A percentile compares a stretch with the other conserved stretches of the same genome.
Evolutionary conservation across 495 filamentous ascomycete species (phyloP).

Genomic region (Xylaria bambusicola): DNA sequence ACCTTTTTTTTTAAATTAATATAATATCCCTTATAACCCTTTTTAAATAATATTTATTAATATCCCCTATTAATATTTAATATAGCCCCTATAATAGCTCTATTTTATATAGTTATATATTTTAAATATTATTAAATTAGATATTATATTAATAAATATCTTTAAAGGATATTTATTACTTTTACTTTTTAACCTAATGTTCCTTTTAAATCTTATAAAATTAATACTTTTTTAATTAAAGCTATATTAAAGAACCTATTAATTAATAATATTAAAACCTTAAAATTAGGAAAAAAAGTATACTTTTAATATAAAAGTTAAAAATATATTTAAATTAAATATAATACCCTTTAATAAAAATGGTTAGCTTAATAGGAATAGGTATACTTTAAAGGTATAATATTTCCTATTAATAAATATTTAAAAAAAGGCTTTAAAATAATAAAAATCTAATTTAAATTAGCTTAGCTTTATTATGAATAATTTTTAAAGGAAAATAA

Average conservation of each 20-base stretch:
- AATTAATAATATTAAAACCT: neutral
- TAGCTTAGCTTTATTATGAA: neutral
- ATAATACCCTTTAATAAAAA: neutral
- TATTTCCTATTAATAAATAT: neutral
- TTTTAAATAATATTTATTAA: no score
- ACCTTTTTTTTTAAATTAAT: no score
- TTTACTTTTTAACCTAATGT: no score
- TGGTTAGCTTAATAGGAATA: neutral
- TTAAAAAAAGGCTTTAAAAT: neutral
- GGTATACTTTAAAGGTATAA: neutral
- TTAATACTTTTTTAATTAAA: neutral
- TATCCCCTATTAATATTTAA: no score
- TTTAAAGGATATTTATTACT: no score
- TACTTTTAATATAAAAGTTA: neutral
- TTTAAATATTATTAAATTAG: no score
- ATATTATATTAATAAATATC: no score
- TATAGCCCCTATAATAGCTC: no score
- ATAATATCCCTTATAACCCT: no score
- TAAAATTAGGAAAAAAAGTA: neutral
- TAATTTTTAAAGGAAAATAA: neutral
- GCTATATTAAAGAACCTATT: neutral
- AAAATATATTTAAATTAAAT: neutral
- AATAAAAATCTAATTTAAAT: neutral
- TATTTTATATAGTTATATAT: no score
- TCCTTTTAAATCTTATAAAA: no score